phyloP scores from a whole-genome alignment of 2,329 filamentous ascomycete genomes.

The Ophiostoma angusticollis region DNA sequence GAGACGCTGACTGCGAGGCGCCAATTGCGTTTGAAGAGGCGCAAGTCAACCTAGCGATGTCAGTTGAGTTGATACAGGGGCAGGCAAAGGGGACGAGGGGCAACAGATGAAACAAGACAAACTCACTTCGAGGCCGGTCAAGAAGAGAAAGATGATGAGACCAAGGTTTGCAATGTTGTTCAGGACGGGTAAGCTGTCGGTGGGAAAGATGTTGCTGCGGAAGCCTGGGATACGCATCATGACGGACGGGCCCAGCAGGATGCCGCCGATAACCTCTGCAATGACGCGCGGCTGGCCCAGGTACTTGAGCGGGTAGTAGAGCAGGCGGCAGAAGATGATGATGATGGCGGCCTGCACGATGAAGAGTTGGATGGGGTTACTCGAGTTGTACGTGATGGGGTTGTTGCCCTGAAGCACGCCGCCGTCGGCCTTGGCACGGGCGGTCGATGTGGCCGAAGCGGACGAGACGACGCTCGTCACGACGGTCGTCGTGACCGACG shows the following conservation, averaged over 20 bases:
- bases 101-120: background rate
- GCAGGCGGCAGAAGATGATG: conserved; percentile 58
- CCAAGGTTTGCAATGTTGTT: conserved; percentile 72
- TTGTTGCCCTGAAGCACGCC: conserved; percentile 54
- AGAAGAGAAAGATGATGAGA: conserved; percentile 72
- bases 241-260: conserved; percentile 73
- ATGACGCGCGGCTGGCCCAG: conserved; percentile 58
- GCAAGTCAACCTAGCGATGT: conserved; percentile 58
- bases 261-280: conserved; percentile 65
- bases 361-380: conserved; percentile 55
- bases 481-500: conserved; percentile 6
- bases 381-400: conserved; percentile 47
- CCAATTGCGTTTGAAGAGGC: conserved; percentile 70
- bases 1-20: conserved; percentile 65
- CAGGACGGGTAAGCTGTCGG: conserved; percentile 59
- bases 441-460: conserved; percentile 8
- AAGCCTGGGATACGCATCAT: conserved; percentile 80
- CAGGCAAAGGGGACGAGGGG: background rate
- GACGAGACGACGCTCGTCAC: conserved; percentile 21
- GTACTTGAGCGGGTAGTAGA: conserved; percentile 59
- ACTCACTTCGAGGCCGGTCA: conserved; percentile 63
- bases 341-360: conserved; percentile 56
- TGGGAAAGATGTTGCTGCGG: conserved; percentile 61
- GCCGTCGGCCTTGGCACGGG: conserved; percentile 18
- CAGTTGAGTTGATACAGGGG: background rate